Conservation (phyloP, 1,284 basidiomycete species). For the Ganoderma resinaceum region DNA sequence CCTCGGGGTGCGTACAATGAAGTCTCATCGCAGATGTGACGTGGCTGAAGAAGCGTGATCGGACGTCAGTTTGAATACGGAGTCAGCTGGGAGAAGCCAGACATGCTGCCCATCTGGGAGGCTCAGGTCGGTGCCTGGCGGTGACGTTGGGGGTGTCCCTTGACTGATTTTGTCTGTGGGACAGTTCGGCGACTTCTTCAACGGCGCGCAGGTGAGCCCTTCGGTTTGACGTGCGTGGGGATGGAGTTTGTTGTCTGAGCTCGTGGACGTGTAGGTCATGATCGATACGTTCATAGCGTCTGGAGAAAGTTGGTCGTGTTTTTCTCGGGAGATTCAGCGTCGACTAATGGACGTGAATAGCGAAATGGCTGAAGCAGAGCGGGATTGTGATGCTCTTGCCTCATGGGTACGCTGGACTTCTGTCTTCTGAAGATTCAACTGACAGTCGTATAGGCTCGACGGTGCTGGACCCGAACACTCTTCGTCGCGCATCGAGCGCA, state of each 20-base stretch:
- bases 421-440: conserved; percentile 10
- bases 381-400: conserved; percentile 88
- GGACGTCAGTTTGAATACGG: conserved; percentile 82
- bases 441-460: conserved; percentile 59
- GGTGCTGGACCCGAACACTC: conserved; percentile 94
- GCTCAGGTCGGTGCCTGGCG: conserved; percentile 65
- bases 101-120: conserved; percentile 88
- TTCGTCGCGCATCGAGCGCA: conserved; percentile 84
- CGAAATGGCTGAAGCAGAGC: conserved; percentile 94
- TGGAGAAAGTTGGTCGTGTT: conserved; percentile 70
- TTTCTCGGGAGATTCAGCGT: neutral
- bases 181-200: conserved; percentile 91
- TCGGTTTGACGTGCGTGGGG: conserved; percentile 7
- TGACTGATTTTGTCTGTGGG: neutral
- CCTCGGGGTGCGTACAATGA: conserved; percentile 65
- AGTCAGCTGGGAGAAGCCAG: conserved; percentile 84
- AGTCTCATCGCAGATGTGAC: neutral
- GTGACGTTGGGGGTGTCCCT: conserved; percentile 12
- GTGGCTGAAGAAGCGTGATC: conserved; percentile 16
- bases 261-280: conserved; percentile 57
- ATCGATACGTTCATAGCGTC: conserved; percentile 90
- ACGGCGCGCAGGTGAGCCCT: conserved; percentile 80
- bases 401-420: conserved; percentile 53
- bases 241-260: conserved; percentile 11
- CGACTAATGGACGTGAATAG: conserved; percentile 46